Base-by-base conservation (phyloP, 768 basidiomycete species). In the Pleurotus ostreatus region DNA sequence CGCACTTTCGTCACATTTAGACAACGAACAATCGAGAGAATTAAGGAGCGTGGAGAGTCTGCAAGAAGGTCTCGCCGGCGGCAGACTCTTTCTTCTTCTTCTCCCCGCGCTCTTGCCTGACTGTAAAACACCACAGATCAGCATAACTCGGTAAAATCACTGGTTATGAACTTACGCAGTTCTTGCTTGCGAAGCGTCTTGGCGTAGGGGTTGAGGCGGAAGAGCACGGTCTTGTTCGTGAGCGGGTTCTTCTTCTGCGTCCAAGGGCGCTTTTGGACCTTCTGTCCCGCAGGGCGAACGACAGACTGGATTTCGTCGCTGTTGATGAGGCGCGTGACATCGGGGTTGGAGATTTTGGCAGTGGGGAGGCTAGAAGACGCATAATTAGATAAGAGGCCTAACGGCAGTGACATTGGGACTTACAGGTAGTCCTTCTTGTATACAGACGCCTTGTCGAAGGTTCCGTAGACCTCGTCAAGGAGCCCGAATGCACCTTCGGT, bases 201-300 rank as follows among this genome's bases (percentile, higher is more conserved):
- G 66, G 95, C 96, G 75, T 98, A 98, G 53, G 96, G 96, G 82
- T 98, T 98, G 76, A 98, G 83, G 66, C 94, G 89, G 92, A 94
- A 95, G 70, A 95, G 85, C 65, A 95, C 78, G 49, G 83, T 89
- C 80, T 90, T 94, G 87, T 97, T 97, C 76, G 84, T 73, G 66
- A 97, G 83, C 53, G 95, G 94, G 81, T 97, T 98, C 89, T 98
- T 98, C 90, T 94, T 94, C 79, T 98, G 95, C 61, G 94, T 92
- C 92, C 91, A 94, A 59, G 94, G 94, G 68, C 95, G 88, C 77
- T 95, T 97, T 75, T 89, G 87, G 59, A 76, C 69, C 74, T 92
- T 89, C 60, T 85, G 78, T 64, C 89, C 89, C 57, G 92, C 94
- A 55, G 90, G 90, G 67, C 96, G 93, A 66, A 97, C 84, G 67